Conservation (phyloP, 352 stramenopile species). For the Phytophthora colocasiae region DNA sequence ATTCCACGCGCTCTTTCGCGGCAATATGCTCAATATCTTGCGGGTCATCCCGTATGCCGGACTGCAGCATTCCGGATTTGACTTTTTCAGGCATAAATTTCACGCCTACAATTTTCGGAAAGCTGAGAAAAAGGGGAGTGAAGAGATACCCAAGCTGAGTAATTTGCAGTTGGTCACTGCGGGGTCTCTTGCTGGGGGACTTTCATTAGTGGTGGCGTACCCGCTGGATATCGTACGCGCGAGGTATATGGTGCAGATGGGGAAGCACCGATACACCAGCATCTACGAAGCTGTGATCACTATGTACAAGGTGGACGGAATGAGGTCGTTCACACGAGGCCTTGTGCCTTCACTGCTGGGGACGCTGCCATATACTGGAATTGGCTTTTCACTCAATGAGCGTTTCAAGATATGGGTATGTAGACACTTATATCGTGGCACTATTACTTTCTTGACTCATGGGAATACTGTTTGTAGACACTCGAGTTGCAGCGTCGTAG, state of each 20-base stretch:
- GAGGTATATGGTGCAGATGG: conserved; percentile 89
- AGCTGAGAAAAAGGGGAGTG: conserved; percentile 35
- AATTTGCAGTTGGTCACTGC: conserved; percentile 79
- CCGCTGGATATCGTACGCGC: conserved; percentile 85
- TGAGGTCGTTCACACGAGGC: conserved; percentile 72
- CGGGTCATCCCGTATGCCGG: conserved; percentile 82
- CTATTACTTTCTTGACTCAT: neutral
- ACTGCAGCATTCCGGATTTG: conserved; percentile 85
- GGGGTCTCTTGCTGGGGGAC: conserved; percentile 71
- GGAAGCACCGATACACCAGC: conserved; percentile 75
- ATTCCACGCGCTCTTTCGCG: conserved; percentile 72
- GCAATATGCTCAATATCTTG: conserved; percentile 83
- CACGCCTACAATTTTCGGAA: conserved; percentile 79
- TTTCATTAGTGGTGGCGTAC: conserved; percentile 81
- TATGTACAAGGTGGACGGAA: conserved; percentile 83
- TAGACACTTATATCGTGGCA: neutral
- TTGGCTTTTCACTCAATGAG: conserved; percentile 87
- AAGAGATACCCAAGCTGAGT: conserved; percentile 69
- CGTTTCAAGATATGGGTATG: conserved; percentile 80
- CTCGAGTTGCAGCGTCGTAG: conserved; percentile 54
- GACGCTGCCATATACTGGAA: conserved; percentile 88
- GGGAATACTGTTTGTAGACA: conserved; percentile 29
- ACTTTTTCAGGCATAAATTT: conserved; percentile 84
- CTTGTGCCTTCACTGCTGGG: conserved; percentile 82
- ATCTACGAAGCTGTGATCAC: conserved; percentile 69